phyloP scores from a whole-genome alignment of 139 green algal species.

The Yamagishiella unicocca region DNA sequence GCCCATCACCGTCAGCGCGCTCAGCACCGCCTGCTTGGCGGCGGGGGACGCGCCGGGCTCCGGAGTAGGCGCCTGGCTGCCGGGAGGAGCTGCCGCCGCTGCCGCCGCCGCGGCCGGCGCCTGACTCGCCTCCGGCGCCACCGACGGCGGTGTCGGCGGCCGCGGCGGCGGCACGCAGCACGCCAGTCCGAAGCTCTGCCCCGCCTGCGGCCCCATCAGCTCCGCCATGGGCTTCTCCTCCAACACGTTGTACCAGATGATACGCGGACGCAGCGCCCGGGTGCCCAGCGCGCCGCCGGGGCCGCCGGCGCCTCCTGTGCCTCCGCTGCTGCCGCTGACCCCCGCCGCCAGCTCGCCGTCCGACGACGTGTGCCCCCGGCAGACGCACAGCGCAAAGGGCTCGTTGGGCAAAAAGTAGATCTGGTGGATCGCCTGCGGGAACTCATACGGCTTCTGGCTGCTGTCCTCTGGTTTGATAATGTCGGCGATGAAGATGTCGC shows the following conservation, averaged over 20 bases:
- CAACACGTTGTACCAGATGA: conserved; percentile 60
- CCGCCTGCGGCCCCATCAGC: conserved; percentile 38
- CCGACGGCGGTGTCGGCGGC: not conserved
- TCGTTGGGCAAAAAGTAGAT: conserved; percentile 58
- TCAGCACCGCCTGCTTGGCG: not conserved
- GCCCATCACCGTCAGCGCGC: conserved; percentile 21
- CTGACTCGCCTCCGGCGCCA: no score
- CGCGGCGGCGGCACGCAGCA: conserved; percentile 35
- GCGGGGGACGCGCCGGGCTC: not conserved
- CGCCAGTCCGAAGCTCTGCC: conserved; percentile 47
- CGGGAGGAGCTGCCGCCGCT: not conserved
- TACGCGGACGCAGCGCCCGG: conserved; percentile 11
- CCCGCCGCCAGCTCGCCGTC: not conserved
- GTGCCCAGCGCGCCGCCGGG: not conserved
- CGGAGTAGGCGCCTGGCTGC: not conserved
- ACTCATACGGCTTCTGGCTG: conserved; percentile 41
- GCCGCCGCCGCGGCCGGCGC: no score
- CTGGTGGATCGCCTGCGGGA: conserved; percentile 48
- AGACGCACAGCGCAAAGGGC: conserved; percentile 58
- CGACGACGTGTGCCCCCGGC: conserved; percentile 29
- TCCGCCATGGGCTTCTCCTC: conserved; percentile 55
- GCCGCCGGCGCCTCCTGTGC: not conserved
- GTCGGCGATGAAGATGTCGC: conserved; percentile 56
- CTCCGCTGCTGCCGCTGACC: no score
- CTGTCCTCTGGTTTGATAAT: conserved; percentile 57